Evolutionary conservation across 495 filamentous ascomycete species (phyloP), one percentile per base, ranked within the genome.

Genomic region (Glutinoglossum americanum): DNA sequence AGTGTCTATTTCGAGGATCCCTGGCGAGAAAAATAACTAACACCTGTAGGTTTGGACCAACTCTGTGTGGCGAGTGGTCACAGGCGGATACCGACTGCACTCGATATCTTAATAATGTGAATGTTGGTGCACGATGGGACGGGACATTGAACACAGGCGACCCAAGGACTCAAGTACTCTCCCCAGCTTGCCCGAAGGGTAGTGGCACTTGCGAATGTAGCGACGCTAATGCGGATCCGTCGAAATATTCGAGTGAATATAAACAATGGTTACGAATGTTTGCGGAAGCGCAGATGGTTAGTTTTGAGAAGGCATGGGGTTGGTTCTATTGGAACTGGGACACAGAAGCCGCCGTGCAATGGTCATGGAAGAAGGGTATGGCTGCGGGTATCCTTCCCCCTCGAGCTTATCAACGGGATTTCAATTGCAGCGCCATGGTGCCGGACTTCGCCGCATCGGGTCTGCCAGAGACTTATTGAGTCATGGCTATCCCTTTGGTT

Each of bases 241-340:
- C 73, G 4, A 63, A 69, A 1, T 99, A 89, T 72, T 79, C 77
- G 45, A 70, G 72, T 47, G 70, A 69, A 10, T 99, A 99, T 70
- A 95, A 93, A 69, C 68, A 80, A 60, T 97, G 87, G 71, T 71
- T 99, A 60, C 76, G 75, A 63, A 84, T 82, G 65, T 96, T 97
- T 71, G 90, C 92, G 25, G 83, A 94, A 69, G 90, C 89, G 44
- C 93, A 99, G 72, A 97, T 99, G 87, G 70, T 76, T 17, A 83
- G 80, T 30, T 99, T 95, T 61, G 89, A 94, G 68, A 79, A 80
- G 48, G 86, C 84, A 7, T 89, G 84, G 81, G 93, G 93, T 51
- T 97, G 93, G 92, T 89, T 94, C 70, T 97, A 97, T 71, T 99
- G 93, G 93, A 95, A 89, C 25, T 88, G 84, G 86, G 71, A 79